Conservation (phyloP, 257 asterid genomes). For the Solanum raphanifolium region DNA sequence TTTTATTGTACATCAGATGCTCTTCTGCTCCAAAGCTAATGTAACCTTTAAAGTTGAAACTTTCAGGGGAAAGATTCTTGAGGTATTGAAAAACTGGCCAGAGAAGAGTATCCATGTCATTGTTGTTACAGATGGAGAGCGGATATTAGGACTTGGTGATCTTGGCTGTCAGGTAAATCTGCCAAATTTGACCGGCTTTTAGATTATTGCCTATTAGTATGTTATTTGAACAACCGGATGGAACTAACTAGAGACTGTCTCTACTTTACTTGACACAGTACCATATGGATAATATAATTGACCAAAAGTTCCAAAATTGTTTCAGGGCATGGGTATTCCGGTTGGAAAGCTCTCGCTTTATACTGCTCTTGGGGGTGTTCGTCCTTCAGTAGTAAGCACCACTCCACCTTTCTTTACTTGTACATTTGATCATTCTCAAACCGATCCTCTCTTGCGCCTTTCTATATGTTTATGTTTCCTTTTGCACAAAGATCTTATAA, state of each 20-base stretch:
- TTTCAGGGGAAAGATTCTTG: constrained; percentile 74
- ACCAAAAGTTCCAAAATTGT: neutral
- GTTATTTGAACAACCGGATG: neutral
- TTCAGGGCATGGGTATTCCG: constrained; percentile 97
- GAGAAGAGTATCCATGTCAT: constrained; percentile 82
- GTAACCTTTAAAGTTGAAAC: neutral
- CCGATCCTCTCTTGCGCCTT: neutral
- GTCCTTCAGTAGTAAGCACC: constrained; percentile 80
- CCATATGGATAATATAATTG: neutral
- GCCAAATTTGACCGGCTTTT: neutral
- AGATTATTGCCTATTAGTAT: neutral
- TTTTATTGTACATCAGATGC: neutral
- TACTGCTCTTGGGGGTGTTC: constrained; percentile 95
- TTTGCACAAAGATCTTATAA: neutral
- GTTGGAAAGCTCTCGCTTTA: constrained; percentile 91
- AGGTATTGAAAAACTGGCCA: constrained; percentile 93
- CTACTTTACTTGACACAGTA: neutral
- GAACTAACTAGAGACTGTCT: neutral
- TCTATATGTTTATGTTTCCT: neutral
- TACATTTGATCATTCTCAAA: neutral
- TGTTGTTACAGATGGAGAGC: constrained; percentile 95
- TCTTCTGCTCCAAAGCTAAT: neutral
- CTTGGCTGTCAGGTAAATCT: constrained; percentile 85
- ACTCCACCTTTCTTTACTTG: neutral
- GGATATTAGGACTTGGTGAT: constrained; percentile 95